Percentiles rank a stretch among this genome's conserved stretches.
phyloP scores from a whole-genome alignment of 2,329 filamentous ascomycete species.

The Rosellinia necatrix region DNA sequence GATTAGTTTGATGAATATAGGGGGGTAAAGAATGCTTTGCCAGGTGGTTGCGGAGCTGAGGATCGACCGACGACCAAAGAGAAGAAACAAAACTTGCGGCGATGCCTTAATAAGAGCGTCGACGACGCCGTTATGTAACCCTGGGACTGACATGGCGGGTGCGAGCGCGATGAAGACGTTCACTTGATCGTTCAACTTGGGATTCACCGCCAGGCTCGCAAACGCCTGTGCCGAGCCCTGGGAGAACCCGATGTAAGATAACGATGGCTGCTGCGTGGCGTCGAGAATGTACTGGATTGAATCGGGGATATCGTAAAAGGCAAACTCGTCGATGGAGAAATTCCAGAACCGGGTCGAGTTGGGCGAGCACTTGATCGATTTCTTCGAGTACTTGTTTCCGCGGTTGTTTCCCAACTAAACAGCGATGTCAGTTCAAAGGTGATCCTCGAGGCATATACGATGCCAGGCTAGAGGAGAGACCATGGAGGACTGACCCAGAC shows the following conservation, averaged over 20 bases:
- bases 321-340: slow-evolving; percentile 98
- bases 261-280: slow-evolving; percentile 77
- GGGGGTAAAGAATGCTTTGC: slow-evolving; percentile 94
- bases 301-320: slow-evolving; percentile 95
- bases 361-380: slow-evolving; percentile 77
- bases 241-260: slow-evolving; percentile 97
- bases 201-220: slow-evolving; percentile 89
- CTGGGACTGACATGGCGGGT: slow-evolving; percentile 94
- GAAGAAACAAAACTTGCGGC: slow-evolving; percentile 86
- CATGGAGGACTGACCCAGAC: slow-evolving; percentile 91
- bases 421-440: slow-evolving; percentile 32
- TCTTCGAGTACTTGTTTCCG: slow-evolving; percentile 99
- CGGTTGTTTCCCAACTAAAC: slow-evolving; percentile 88
- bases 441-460: not conserved
- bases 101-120: slow-evolving; percentile 93
- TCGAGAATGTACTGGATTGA: slow-evolving; percentile 90
- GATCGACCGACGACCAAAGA: slow-evolving; percentile 90
- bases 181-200: slow-evolving; percentile 86
- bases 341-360: slow-evolving; percentile 86
- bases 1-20: slow-evolving; percentile 86
- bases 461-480: slow-evolving; percentile 24
- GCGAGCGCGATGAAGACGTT: slow-evolving; percentile 96
- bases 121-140: slow-evolving; percentile 86
- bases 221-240: slow-evolving; percentile 98
- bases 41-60: slow-evolving; percentile 94